These are phyloP conservation scores for Hsuehochloa calcarea DNA, from an alignment of 176 grass and related monocot species.

Conservation along the genomic window DNA sequence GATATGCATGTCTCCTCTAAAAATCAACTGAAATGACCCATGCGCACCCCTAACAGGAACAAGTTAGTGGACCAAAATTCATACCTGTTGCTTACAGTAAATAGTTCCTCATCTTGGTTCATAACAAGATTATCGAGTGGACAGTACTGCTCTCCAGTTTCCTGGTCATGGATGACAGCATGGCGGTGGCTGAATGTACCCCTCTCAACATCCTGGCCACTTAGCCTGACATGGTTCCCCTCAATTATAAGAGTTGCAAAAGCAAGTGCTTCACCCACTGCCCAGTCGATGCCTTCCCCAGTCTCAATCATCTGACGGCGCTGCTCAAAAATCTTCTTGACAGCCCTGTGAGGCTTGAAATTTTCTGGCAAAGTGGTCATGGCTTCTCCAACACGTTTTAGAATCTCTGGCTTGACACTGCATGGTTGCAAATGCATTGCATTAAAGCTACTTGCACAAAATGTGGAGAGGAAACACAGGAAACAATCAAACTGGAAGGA, in stretches of 20 bases:
- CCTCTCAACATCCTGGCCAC: slow-evolving; percentile 98
- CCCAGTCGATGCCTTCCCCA: slow-evolving; percentile 96
- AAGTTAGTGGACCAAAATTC: background rate
- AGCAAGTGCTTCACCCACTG: slow-evolving; percentile 90
- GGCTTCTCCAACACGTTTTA: slow-evolving; percentile 94
- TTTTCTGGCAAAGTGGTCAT: slow-evolving; percentile 87
- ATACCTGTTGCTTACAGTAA: slow-evolving; percentile 96
- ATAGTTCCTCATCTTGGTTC: slow-evolving; percentile 73
- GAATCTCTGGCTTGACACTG: slow-evolving; percentile 93
- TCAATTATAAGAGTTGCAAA: slow-evolving; percentile 92
- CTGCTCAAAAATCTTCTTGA: slow-evolving; percentile 92
- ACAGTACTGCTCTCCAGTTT: slow-evolving; percentile 74
- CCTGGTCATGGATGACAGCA: slow-evolving; percentile 88
- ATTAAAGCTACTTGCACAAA: slow-evolving; percentile 1
- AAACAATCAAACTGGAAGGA: background rate
- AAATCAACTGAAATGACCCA: background rate
- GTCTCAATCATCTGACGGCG: slow-evolving; percentile 82
- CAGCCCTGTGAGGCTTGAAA: slow-evolving; percentile 96
- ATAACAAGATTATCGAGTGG: slow-evolving; percentile 72
- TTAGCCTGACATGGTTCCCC: slow-evolving; percentile 97
- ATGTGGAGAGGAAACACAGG: background rate
- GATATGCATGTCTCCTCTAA: slow-evolving; percentile 6
- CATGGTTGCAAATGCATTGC: slow-evolving; percentile 31
- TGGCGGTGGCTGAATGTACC: slow-evolving; percentile 98
- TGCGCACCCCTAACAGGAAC: background rate